A percentile compares a stretch with the other conserved stretches of the same genome.
Evolutionary conservation across 768 basidiomycete genomes (phyloP).

Genomic region (Leucogyrophana mollusca): DNA sequence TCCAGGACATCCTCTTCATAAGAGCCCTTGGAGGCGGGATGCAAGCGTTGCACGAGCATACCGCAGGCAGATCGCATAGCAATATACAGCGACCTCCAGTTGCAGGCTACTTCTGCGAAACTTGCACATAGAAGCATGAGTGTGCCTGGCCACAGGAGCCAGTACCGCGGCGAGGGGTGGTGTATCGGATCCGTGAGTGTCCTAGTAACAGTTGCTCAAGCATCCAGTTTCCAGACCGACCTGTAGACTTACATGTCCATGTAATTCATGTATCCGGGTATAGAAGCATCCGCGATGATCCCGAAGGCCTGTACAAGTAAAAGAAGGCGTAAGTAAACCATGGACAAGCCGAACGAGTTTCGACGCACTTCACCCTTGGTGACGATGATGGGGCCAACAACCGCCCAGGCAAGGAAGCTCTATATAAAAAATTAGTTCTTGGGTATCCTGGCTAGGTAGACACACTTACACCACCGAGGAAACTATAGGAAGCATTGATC

Average conservation of each 20-base stretch:
- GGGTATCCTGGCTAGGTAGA: neutral
- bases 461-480: slow-evolving; percentile 39
- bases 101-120: slow-evolving; percentile 23
- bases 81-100: slow-evolving; percentile 19
- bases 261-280: slow-evolving; percentile 25
- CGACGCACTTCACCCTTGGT: slow-evolving; percentile 38
- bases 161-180: slow-evolving; percentile 54
- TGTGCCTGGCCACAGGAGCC: slow-evolving; percentile 37
- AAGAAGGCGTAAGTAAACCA: no score
- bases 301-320: slow-evolving; percentile 22
- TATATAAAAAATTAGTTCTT: slow-evolving; percentile 6
- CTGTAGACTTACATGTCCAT: slow-evolving; percentile 15
- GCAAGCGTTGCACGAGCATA: slow-evolving; percentile 2
- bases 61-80: slow-evolving; percentile 1
- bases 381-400: slow-evolving; percentile 55
- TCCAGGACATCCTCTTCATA: slow-evolving; percentile 37
- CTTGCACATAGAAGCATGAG: slow-evolving; percentile 55
- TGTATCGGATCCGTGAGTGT: slow-evolving; percentile 45
- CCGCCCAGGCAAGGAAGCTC: slow-evolving; percentile 63
- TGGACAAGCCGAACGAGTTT: no score
- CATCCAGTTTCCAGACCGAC: no score
- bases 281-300: slow-evolving; percentile 5
- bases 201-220: slow-evolving; percentile 9
- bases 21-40: neutral
- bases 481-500: slow-evolving; percentile 56